Conservation (phyloP, 768 basidiomycete species). For the Leucosporidium creatinivorum region DNA sequence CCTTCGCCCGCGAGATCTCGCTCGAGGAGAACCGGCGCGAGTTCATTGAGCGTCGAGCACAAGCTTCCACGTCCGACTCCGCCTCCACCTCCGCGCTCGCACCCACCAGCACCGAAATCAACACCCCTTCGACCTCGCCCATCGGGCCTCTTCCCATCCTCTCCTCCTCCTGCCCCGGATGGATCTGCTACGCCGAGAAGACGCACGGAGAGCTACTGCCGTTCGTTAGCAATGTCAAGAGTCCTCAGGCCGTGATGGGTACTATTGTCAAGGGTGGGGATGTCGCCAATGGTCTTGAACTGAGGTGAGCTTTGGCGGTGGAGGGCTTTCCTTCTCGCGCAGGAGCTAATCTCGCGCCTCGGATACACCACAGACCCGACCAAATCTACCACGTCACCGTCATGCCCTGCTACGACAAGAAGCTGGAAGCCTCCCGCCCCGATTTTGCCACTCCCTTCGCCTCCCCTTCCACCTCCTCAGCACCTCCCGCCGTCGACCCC, state of each 20-base stretch:
- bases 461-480: background rate
- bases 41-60: conserved; percentile 61
- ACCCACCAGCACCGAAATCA: background rate
- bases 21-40: conserved; percentile 75
- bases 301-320: conserved; percentile 51
- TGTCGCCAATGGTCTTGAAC: conserved; percentile 61
- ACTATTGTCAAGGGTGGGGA: conserved; percentile 75
- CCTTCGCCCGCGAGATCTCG: conserved; percentile 81
- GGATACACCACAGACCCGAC: conserved; percentile 53
- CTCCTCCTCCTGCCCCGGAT: conserved; percentile 93
- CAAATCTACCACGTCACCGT: conserved; percentile 92
- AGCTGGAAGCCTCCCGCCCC: conserved; percentile 88
- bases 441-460: conserved; percentile 68
- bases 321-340: background rate
- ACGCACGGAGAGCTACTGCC: conserved; percentile 89
- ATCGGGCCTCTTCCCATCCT: conserved; percentile 67
- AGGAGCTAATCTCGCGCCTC: background rate
- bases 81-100: conserved; percentile 6
- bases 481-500: conserved; percentile 47
- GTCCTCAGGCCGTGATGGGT: conserved; percentile 91
- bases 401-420: conserved; percentile 99
- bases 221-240: conserved; percentile 78
- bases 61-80: conserved; percentile 11
- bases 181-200: conserved; percentile 99
- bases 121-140: conserved; percentile 6